Conservation (phyloP, 1,284 basidiomycete species). For the Gymnopus androsaceus region DNA sequence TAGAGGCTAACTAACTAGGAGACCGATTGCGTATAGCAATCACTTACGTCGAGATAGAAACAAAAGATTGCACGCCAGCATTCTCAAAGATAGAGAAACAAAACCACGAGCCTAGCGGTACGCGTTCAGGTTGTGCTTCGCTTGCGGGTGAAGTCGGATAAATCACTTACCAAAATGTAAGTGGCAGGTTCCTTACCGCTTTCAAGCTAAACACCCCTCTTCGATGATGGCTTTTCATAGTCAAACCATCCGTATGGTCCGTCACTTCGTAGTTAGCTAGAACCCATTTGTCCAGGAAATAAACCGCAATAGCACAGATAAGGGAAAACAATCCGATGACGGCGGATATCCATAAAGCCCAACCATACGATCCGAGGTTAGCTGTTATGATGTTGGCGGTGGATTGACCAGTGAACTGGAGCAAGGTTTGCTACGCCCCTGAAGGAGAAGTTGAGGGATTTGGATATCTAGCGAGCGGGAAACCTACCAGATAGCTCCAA, state of each 20-base stretch:
- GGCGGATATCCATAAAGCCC: constrained; percentile 46
- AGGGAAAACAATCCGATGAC: constrained; percentile 43
- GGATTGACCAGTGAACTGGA: constrained; percentile 42
- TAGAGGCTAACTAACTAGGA: neutral
- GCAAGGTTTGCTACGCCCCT: constrained; percentile 45
- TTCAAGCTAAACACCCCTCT: constrained; percentile 35
- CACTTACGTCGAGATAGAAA: constrained; percentile 46
- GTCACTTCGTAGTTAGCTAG: constrained; percentile 38
- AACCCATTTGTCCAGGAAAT: constrained; percentile 43
- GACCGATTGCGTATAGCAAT: neutral
- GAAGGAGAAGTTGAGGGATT: neutral
- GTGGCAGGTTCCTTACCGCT: constrained; percentile 37
- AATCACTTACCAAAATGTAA: constrained; percentile 47
- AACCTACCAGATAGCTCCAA: constrained; percentile 25
- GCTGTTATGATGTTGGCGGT: constrained; percentile 41
- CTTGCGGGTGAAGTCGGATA: constrained; percentile 32
- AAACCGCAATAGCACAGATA: constrained; percentile 38
- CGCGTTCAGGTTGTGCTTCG: neutral
- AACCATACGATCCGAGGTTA: constrained; percentile 43
- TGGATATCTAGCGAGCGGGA: neutral
- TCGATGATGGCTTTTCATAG: constrained; percentile 27
- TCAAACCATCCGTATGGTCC: constrained; percentile 37
- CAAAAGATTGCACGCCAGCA: constrained; percentile 47
- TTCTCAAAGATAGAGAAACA: constrained; percentile 38
- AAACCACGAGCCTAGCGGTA: neutral